Percentiles rank a stretch among this genome's conserved stretches.
phyloP scores from a whole-genome alignment of 2,329 filamentous ascomycete genomes.

The Neofusicoccum cordaticola region DNA sequence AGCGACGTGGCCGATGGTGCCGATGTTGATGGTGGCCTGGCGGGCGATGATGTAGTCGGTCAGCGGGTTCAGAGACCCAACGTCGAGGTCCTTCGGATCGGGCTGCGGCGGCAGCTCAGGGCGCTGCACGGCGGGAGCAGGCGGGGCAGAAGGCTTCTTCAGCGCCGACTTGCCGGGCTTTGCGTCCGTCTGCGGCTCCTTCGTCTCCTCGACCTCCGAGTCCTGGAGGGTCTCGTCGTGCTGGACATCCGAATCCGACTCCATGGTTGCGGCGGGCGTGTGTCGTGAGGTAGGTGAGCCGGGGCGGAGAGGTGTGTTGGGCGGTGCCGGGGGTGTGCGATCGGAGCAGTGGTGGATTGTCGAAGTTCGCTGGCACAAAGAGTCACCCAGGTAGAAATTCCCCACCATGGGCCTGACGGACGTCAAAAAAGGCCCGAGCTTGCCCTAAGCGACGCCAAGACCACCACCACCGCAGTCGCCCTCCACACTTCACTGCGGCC shows the following conservation, averaged over 20 bases:
- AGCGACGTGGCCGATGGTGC: slow-evolving; percentile 96
- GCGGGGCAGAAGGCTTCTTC: slow-evolving; percentile 67
- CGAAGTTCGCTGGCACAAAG: slow-evolving; percentile 7
- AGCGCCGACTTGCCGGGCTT: slow-evolving; percentile 67
- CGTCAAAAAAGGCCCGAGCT: slow-evolving; percentile 14
- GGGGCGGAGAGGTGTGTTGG: background rate
- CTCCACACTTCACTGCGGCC: background rate
- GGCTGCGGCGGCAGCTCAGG: slow-evolving; percentile 83
- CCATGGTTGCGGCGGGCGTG: slow-evolving; percentile 30
- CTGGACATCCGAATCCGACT: slow-evolving; percentile 40
- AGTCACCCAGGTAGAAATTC: slow-evolving; percentile 3
- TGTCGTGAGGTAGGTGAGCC: background rate
- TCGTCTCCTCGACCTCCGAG: slow-evolving; percentile 72
- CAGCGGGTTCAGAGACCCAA: slow-evolving; percentile 75
- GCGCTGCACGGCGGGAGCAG: slow-evolving; percentile 52
- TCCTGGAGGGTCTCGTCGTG: slow-evolving; percentile 54
- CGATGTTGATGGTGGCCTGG: slow-evolving; percentile 98
- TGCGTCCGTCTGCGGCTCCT: slow-evolving; percentile 47
- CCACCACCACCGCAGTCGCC: background rate
- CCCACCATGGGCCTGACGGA: background rate
- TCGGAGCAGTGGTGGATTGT: background rate
- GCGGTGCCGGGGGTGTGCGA: slow-evolving; percentile 1
- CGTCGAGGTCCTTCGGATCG: slow-evolving; percentile 83
- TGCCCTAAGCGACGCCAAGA: slow-evolving; percentile 9
- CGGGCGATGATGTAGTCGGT: slow-evolving; percentile 96